phyloP scores from a whole-genome alignment of 305 asterid species.

The Rubia peregrina region DNA sequence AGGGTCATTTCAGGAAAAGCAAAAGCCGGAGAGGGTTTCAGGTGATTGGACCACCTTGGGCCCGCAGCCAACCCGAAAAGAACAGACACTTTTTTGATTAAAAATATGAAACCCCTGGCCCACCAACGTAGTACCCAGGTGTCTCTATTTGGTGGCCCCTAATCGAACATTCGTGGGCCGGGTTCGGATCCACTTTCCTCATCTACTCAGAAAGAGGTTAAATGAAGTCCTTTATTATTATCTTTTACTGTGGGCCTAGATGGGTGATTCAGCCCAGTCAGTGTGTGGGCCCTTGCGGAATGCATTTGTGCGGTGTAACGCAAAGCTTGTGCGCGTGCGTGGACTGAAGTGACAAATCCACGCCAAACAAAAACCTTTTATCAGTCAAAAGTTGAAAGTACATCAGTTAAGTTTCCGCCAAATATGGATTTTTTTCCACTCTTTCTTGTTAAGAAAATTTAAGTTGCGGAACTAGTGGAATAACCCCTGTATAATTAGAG shows the following conservation, averaged over 20 bases:
- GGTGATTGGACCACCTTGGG: neutral
- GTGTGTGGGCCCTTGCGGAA: slow-evolving; percentile 8
- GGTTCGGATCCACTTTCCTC: neutral
- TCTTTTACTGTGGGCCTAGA: slow-evolving; percentile 21
- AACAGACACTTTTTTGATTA: neutral
- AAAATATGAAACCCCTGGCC: neutral
- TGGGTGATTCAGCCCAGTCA: slow-evolving; percentile 27
- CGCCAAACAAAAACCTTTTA: neutral
- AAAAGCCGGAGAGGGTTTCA: slow-evolving; percentile 11
- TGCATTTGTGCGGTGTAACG: slow-evolving; percentile 41
- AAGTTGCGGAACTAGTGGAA: too few species aligned
- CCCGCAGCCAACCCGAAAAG: slow-evolving; percentile 14
- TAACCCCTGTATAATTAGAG: too few species aligned
- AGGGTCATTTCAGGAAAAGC: slow-evolving; percentile 18
- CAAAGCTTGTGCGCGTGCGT: neutral
- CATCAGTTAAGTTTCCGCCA: neutral
- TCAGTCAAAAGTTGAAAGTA: neutral
- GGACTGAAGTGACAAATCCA: neutral
- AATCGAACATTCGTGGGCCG: neutral
- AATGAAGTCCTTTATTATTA: neutral
- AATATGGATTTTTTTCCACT: too few species aligned
- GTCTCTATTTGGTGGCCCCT: neutral
- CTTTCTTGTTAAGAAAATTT: too few species aligned
- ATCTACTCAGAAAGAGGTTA: neutral
- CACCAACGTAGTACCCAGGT: neutral